Conservation (phyloP, 2,329 filamentous ascomycete genomes). For the Aspergillus sojae region DNA sequence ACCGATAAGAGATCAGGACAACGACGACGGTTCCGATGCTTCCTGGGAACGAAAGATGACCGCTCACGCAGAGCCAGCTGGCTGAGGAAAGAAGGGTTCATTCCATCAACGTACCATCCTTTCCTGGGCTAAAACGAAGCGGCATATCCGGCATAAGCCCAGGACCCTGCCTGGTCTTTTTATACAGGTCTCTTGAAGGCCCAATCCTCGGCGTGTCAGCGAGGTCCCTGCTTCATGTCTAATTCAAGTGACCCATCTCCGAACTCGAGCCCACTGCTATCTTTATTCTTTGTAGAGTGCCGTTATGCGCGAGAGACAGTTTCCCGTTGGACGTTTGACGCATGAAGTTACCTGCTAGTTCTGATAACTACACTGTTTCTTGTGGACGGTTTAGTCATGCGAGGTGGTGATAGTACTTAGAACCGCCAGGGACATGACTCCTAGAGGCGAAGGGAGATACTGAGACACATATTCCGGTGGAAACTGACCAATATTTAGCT, state of each 20-base stretch:
- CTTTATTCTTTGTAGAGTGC: background rate
- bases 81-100: background rate
- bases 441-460: background rate
- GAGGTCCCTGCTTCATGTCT: background rate
- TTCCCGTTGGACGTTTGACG: background rate
- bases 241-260: background rate
- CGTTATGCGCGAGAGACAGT: background rate
- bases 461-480: background rate
- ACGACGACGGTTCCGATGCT: background rate
- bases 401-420: background rate
- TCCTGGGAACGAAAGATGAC: background rate
- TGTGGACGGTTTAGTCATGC: background rate
- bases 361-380: background rate
- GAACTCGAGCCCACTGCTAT: background rate
- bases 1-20: background rate
- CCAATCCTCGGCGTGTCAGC: background rate
- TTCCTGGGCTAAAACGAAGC: background rate
- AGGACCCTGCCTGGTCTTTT: background rate
- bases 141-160: background rate
- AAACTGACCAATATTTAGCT: constrained; percentile 3
- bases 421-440: background rate
- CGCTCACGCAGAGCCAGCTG: background rate
- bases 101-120: background rate
- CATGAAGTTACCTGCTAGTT: background rate
- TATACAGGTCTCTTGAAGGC: background rate